Conservation (phyloP, 2,329 filamentous ascomycete genomes). For the Calonectria multiphialidica region DNA sequence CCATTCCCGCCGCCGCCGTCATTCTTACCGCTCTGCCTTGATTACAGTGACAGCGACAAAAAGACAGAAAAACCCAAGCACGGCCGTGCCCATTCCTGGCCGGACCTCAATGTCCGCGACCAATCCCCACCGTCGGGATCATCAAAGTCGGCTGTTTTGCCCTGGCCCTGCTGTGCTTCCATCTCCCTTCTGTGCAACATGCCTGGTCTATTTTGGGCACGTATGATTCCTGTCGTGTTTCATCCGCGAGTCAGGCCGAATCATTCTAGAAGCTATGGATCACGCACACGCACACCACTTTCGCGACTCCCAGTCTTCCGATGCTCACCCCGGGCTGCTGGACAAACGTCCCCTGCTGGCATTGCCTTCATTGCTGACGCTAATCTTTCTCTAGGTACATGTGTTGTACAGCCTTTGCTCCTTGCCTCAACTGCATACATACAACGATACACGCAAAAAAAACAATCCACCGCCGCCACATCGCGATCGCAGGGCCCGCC, state of each 20-base stretch:
- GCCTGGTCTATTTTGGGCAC: constrained; percentile 13
- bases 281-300: constrained; percentile 24
- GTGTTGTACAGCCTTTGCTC: constrained; percentile 3
- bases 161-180: neutral
- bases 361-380: constrained; percentile 15
- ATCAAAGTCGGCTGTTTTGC: constrained; percentile 29
- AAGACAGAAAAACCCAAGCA: neutral
- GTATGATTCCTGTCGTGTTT: constrained; percentile 24
- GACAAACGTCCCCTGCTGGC: neutral
- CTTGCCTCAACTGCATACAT: neutral
- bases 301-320: constrained; percentile 2
- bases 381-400: constrained; percentile 13
- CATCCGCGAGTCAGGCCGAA: constrained; percentile 29
- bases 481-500: constrained; percentile 24
- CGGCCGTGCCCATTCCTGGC: constrained; percentile 11
- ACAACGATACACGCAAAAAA: neutral
- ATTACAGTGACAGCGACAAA: neutral
- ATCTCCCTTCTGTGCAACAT: neutral
- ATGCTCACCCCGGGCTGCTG: neutral
- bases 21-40: neutral
- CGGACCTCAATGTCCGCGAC: constrained; percentile 34
- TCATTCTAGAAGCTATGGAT: constrained; percentile 36
- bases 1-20: neutral
- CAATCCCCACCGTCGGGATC: constrained; percentile 27
- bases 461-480: constrained; percentile 2